A percentile compares a stretch with the other conserved stretches of the same genome.
These are phyloP conservation scores for Solanum chilense DNA, from an alignment of 257 asterid genomes.

Conservation along the genomic window DNA sequence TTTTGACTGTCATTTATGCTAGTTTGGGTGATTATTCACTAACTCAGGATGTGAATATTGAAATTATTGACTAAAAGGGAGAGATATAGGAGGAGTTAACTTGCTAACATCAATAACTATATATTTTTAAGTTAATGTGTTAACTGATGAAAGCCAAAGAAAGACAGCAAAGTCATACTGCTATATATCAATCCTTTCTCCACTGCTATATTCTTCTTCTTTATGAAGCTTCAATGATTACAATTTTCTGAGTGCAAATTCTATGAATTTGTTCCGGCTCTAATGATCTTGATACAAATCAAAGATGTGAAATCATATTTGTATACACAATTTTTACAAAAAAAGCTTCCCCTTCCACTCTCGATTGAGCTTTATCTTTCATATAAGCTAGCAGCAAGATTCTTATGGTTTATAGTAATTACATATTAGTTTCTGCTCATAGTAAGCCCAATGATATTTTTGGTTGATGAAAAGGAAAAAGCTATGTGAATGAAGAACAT, in stretches of 20 bases:
- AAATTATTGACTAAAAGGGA: neutral
- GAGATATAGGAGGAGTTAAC: neutral
- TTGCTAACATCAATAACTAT: neutral
- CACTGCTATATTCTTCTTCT: neutral
- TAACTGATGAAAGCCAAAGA: neutral
- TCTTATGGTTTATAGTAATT: neutral
- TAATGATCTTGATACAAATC: neutral
- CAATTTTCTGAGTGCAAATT: neutral
- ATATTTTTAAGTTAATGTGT: neutral
- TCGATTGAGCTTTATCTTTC: neutral
- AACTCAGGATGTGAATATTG: neutral
- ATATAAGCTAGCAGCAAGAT: neutral
- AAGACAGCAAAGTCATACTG: neutral
- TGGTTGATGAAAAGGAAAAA: neutral
- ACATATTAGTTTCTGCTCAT: neutral
- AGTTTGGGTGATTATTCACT: neutral
- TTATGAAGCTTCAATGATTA: neutral
- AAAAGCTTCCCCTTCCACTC: neutral
- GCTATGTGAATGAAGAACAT: neutral
- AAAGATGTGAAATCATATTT: neutral
- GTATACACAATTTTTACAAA: neutral
- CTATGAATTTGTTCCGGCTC: neutral
- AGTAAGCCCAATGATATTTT: neutral
- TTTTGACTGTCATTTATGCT: neutral
- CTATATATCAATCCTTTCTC: neutral